Base-by-base conservation (phyloP, 169 alveolate genomes). In the Eimeria acervulina region DNA sequence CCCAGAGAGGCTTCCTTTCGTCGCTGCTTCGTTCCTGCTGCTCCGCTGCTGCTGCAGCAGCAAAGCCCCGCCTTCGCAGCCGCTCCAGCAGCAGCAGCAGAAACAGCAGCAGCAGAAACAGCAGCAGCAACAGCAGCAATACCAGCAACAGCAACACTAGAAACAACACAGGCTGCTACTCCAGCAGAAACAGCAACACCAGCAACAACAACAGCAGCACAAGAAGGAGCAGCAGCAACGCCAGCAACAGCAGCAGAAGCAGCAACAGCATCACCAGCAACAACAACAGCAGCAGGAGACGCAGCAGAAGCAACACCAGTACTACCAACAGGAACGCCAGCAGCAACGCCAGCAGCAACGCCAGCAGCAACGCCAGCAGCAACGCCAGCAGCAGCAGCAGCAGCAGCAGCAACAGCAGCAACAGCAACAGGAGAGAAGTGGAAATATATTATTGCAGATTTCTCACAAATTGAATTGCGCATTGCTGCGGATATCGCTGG, bases 401-500 rank as follows among this genome's bases (percentile, higher is more conserved):
- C 91, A 1, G 44, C 91, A 13, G 66, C 88, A 12, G 88, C 88
- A 40, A 17, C 66, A 28, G 63, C 36, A 40, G 63, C 26, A 15
- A 63, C 42, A 38, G 61, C 55, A 40, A 28, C 59, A n/a, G 52
- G 51, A 15, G 91, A 52, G 23, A 47, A 55, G 52, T 74, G 97
- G 96, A 97, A 97, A 78, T 97, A 97, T 85, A 96, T 97, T 7
- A 98, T 98, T 31, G 98, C 99, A 7, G 99, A 98, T 92, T 97
- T 98, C 97, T 97, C 98, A 36, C 99, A 98, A 66, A 98, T 98
- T 40, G 99, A 98, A 97, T 91, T 98, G 76, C 96, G 98, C 23
- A 97, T 98, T 51, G 99, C 99, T 4, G 99, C 99, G 3, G 99
- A 98, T 63, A 97, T 98, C 36, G 97, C 99, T 19, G 94, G 97